Base-by-base conservation (phyloP, 1,284 basidiomycete species). In the Apiotrichum porosum region DNA sequence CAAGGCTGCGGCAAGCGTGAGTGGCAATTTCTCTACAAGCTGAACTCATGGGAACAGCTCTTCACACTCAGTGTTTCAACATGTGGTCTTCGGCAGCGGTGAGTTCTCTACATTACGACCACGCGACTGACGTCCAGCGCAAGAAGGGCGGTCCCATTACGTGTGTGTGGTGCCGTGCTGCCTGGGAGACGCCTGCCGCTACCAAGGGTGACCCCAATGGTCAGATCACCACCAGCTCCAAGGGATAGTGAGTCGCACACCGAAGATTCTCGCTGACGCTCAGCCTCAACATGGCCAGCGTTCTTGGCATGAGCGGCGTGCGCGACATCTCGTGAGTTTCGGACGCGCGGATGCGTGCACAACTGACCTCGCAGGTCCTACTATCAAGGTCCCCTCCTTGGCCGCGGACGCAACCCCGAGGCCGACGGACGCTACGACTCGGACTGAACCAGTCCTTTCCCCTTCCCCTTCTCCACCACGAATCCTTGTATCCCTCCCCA, bases 161-260 rank as follows among this genome's bases (percentile, higher is more conserved):
- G 14, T 69, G 66, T 46, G 66, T 69, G 4, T 69, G 61, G 58
- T 69, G 66, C 45, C 60, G 65, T 15, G 28, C 51, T 6, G 43
- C 37, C 10, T 67, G 65, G 65, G 12, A 36, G 26, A 12, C 26
- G 26, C 26, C 26, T 6, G 28, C 2, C 43, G 21, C 9, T 18
- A 28, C 28, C 6, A 8, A 26, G 24, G 14, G 18, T 23, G 45
- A 4, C 38, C 49, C 24, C 53, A 54, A 9, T 48, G 46, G 15
- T 44, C 42, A 28, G 39, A 15, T 18, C 18, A 32, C 17, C 1
- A 21, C 32, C 15, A 44, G 22, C 6, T 14, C 34, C 15, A 18
- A 13, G 3, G 43, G 41, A 30, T 52, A 52, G 42, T 43, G 24
- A 19, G 34, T 36, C 4, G 9, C 23, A 15, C 2, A 24, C 37